phyloP scores from a whole-genome alignment of 1,139 yeast species.

The Protomyces inouyei region DNA sequence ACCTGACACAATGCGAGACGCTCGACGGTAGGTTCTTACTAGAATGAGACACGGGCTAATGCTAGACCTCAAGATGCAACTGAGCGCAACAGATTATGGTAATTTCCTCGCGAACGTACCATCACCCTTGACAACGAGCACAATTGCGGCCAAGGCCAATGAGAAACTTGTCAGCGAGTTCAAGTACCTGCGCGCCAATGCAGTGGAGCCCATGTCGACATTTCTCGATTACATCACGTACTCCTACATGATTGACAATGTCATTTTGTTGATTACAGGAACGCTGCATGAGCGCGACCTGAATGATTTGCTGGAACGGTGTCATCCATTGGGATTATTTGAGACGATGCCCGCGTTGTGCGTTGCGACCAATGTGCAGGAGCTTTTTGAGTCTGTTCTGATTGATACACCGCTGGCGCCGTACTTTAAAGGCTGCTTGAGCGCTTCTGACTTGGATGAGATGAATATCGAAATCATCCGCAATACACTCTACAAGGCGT shows the following conservation, averaged over 20 bases:
- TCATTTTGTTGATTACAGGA: slow-evolving; percentile 91
- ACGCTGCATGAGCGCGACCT: slow-evolving; percentile 92
- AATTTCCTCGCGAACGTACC: slow-evolving; percentile 79
- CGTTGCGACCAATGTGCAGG: slow-evolving; percentile 89
- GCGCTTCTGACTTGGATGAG: slow-evolving; percentile 94
- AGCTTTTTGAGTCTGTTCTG: slow-evolving; percentile 86
- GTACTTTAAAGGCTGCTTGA: slow-evolving; percentile 82
- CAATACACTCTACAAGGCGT: slow-evolving; percentile 85
- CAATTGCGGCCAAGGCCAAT: slow-evolving; percentile 73
- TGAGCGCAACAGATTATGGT: slow-evolving; percentile 94
- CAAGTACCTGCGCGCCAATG: slow-evolving; percentile 75
- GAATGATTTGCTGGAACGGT: slow-evolving; percentile 75
- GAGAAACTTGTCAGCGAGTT: slow-evolving; percentile 76
- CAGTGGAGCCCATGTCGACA: slow-evolving; percentile 70
- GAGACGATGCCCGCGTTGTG: slow-evolving; percentile 93
- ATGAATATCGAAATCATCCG: slow-evolving; percentile 91
- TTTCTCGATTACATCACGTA: slow-evolving; percentile 89
- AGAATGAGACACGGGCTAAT: background rate
- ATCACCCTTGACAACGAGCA: slow-evolving; percentile 73
- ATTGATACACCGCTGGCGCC: slow-evolving; percentile 97
- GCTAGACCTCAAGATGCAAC: slow-evolving; percentile 76
- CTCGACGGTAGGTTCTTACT: slow-evolving; percentile 48
- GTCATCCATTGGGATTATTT: slow-evolving; percentile 98
- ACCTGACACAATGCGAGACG: slow-evolving; percentile 91
- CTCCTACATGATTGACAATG: slow-evolving; percentile 98